A percentile compares a stretch with the other conserved stretches of the same genome.
phyloP scores from a whole-genome alignment of 345 rosid species.

The Raphanus sativus region DNA sequence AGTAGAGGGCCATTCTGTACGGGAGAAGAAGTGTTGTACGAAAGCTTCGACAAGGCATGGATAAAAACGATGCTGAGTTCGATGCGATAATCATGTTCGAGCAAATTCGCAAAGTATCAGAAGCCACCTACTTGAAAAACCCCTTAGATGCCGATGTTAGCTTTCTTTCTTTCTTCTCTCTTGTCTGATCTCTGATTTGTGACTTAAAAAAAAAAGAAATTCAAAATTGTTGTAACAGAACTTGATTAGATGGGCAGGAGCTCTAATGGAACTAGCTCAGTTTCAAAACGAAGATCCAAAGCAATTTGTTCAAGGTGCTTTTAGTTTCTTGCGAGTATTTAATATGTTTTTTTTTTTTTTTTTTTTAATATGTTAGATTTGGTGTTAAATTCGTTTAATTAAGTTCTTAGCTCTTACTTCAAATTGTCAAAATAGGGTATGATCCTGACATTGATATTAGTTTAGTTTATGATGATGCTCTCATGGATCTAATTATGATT shows the following conservation, averaged over 20 bases:
- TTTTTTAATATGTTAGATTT: too few relatives aligned
- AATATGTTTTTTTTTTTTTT: too few relatives aligned
- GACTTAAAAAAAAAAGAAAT: not conserved
- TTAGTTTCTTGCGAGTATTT: too few relatives aligned
- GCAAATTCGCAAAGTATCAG: slow-evolving; percentile 74
- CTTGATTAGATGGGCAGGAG: slow-evolving; percentile 83
- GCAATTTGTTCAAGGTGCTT: slow-evolving; percentile 57
- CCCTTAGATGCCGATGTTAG: slow-evolving; percentile 83
- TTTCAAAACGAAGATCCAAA: slow-evolving; percentile 71
- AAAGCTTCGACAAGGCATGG: slow-evolving; percentile 49
- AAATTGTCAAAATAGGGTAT: too few relatives aligned
- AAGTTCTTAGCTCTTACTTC: too few relatives aligned
- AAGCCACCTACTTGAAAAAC: slow-evolving; percentile 54
- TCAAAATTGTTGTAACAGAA: slow-evolving; percentile 43
- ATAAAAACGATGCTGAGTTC: slow-evolving; percentile 52
- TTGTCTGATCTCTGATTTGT: slow-evolving; percentile 9
- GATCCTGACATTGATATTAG: too few relatives aligned
- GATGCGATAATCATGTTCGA: slow-evolving; percentile 73
- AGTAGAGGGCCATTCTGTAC: slow-evolving; percentile 5
- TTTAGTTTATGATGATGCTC: too few relatives aligned
- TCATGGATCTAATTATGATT: not conserved
- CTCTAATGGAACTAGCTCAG: slow-evolving; percentile 84
- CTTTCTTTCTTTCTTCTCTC: not conserved
- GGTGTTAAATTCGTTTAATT: too few relatives aligned
- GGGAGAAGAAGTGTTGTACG: not conserved